These are phyloP conservation scores for Pseudogymnoascus sp. DNA, from an alignment of 2,329 filamentous ascomycete species.

Conservation along the genomic window DNA sequence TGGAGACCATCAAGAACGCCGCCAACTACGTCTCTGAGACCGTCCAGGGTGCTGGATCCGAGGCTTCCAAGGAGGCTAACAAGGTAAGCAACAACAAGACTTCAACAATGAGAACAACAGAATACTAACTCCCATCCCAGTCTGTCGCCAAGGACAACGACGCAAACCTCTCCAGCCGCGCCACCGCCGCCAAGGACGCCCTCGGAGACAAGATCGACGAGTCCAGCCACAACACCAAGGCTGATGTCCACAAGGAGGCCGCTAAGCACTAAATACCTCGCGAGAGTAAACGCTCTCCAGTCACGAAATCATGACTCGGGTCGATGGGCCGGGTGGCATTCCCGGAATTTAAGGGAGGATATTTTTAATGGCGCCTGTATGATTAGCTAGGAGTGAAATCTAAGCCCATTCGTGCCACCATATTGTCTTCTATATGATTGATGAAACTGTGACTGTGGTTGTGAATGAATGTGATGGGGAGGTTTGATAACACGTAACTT, in stretches of 20 bases:
- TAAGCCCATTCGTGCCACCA: background rate
- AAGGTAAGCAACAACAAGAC: constrained; percentile 34
- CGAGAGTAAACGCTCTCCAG: constrained; percentile 1
- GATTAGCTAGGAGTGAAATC: constrained; percentile 6
- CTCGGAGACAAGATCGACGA: constrained; percentile 46
- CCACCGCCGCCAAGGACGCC: constrained; percentile 45
- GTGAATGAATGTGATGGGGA: background rate
- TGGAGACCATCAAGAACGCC: constrained; percentile 38
- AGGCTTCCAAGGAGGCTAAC: constrained; percentile 52
- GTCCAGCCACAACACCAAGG: constrained; percentile 41
- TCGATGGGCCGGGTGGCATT: constrained; percentile 6
- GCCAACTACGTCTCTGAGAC: constrained; percentile 52
- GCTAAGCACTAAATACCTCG: constrained; percentile 16
- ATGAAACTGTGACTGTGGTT: background rate
- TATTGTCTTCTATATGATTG: background rate
- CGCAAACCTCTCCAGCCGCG: constrained; percentile 37
- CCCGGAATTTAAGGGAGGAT: background rate
- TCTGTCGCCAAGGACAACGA: constrained; percentile 44
- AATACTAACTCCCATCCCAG: constrained; percentile 24
- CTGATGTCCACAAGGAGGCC: constrained; percentile 40
- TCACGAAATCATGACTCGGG: constrained; percentile 6
- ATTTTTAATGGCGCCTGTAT: background rate
- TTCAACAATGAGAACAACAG: background rate
- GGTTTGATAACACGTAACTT: background rate
- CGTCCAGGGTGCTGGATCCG: constrained; percentile 40